Evolutionary conservation across 345 rosid species (phyloP).

Genomic region (Aethionema arabicum): DNA sequence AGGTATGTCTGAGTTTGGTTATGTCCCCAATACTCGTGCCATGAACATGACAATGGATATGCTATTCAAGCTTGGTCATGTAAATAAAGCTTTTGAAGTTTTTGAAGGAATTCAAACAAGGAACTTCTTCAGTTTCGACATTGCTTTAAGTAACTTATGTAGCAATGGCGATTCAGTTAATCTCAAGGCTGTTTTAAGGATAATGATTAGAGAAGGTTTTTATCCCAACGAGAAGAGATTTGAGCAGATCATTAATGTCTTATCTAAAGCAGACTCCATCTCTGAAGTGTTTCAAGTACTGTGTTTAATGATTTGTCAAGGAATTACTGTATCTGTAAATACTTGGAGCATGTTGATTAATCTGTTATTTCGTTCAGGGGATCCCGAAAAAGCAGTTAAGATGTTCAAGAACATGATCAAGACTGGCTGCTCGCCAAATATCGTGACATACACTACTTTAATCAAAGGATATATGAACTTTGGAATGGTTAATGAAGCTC

Average conservation of each 20-base stretch:
- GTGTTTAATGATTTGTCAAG: conserved; percentile 49
- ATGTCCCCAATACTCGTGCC: conserved; percentile 55
- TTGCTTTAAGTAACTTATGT: conserved; percentile 58
- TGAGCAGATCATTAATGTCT: conserved; percentile 52
- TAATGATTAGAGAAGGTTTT: conserved; percentile 55
- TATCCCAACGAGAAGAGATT: conserved; percentile 55
- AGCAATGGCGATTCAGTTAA: conserved; percentile 42
- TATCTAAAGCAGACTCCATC: conserved; percentile 47
- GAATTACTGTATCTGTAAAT: conserved; percentile 49
- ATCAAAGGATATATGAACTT: conserved; percentile 56
- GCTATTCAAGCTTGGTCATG: conserved; percentile 41
- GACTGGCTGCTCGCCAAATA: conserved; percentile 54
- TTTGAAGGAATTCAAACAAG: conserved; percentile 42
- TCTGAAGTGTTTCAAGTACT: conserved; percentile 51
- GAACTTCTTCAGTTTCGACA: conserved; percentile 62
- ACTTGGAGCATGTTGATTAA: conserved; percentile 56
- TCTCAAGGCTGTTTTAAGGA: conserved; percentile 43
- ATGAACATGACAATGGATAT: conserved; percentile 66
- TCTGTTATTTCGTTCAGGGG: conserved; percentile 44
- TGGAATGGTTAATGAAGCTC: conserved; percentile 48
- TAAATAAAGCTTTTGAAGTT: conserved; percentile 43
- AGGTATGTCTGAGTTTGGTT: conserved; percentile 52
- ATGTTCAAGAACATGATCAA: conserved; percentile 56
- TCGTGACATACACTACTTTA: conserved; percentile 62
- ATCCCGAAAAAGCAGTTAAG: conserved; percentile 47